phyloP scores from a whole-genome alignment of 2,329 filamentous ascomycete species.

The Raffaelea ambrosiae region DNA sequence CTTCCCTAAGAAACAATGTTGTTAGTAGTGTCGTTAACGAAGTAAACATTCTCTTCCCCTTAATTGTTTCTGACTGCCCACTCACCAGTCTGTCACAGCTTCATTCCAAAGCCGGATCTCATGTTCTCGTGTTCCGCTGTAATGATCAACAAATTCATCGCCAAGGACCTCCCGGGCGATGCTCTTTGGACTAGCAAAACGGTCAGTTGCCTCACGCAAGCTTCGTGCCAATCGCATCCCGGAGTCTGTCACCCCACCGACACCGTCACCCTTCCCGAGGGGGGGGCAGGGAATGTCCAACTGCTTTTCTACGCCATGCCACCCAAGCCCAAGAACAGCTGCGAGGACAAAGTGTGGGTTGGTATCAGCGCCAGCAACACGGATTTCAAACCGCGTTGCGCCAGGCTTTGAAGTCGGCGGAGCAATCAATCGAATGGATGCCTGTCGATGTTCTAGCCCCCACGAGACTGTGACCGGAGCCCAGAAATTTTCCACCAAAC shows the following conservation, averaged over 20 bases:
- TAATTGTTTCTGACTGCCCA: slow-evolving; percentile 17
- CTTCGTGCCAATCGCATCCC: slow-evolving; percentile 76
- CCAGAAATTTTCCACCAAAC: slow-evolving; percentile 98
- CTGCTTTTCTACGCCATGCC: slow-evolving; percentile 88
- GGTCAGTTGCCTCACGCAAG: slow-evolving; percentile 72
- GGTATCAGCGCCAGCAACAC: slow-evolving; percentile 87
- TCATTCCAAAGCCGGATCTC: slow-evolving; percentile 89
- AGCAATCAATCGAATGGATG: slow-evolving; percentile 84
- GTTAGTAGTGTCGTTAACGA: neutral
- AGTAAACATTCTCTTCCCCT: neutral
- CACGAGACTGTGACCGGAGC: slow-evolving; percentile 95
- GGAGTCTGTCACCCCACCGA: slow-evolving; percentile 62
- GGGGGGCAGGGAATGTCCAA: slow-evolving; percentile 74
- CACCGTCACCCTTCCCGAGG: slow-evolving; percentile 74
- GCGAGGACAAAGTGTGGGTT: slow-evolving; percentile 84
- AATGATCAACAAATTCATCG: slow-evolving; percentile 93
- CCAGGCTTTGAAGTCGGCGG: slow-evolving; percentile 78
- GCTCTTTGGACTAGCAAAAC: slow-evolving; percentile 70
- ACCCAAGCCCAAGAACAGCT: slow-evolving; percentile 79
- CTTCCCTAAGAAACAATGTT: slow-evolving; percentile 48
- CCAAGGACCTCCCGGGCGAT: slow-evolving; percentile 91
- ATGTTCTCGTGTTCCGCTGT: slow-evolving; percentile 83
- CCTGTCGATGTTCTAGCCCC: slow-evolving; percentile 91
- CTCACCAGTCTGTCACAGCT: slow-evolving; percentile 92
- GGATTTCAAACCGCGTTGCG: slow-evolving; percentile 85